Base-by-base conservation (phyloP, 345 rosid genomes). In the Moricandia arvensis region DNA sequence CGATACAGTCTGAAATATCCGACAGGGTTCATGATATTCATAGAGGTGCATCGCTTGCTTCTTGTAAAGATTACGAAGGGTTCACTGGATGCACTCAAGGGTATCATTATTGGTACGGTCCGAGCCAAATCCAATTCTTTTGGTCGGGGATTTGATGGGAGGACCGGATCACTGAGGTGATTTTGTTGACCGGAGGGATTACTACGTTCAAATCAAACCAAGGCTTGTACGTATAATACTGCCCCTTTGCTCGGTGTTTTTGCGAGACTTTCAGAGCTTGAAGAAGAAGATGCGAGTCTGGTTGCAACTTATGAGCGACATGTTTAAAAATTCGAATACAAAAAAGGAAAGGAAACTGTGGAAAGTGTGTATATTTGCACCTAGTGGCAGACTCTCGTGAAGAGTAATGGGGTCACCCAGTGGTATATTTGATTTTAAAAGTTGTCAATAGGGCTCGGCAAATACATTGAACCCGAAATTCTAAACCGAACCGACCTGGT, bases 61-160 rank as follows among this genome's bases (percentile, higher is more conserved):
- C 99, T 10, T 88, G 82, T 31, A 88, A 89, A 65, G 96, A 80
- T 73, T 71, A 83, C 37, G 87, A 84, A 66, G 98, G 86, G 73
- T 91, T 94, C 80, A 90, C 91, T 10, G 24, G 97, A 84, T 91
- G 98, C 83, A 94, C 90, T 4, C 95, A 94, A 78, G 97, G 98
- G 24, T 91, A 87, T 69, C 79, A 84, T 29, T 1, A 31, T 30
- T 89, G 90, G 89, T 88, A 61, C 59, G 71, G 80, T 60, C 79
- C 15, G 80, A 74, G 9, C 80, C 85, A 0, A 88, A 93, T 74
- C 91, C 90, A 8, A 86, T 86, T 80, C 81, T 86, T 15, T 74
- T 90, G 47, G 80, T 78, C 0, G 93, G 94, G 33, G 94, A 90
- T 27, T 69, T 90, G 51, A 89, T 92, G 0, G 88, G 93, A 24